Percentiles rank a stretch among this genome's conserved stretches.
phyloP scores from a whole-genome alignment of 2,329 filamentous ascomycete genomes.

The Penicillium sp. region DNA sequence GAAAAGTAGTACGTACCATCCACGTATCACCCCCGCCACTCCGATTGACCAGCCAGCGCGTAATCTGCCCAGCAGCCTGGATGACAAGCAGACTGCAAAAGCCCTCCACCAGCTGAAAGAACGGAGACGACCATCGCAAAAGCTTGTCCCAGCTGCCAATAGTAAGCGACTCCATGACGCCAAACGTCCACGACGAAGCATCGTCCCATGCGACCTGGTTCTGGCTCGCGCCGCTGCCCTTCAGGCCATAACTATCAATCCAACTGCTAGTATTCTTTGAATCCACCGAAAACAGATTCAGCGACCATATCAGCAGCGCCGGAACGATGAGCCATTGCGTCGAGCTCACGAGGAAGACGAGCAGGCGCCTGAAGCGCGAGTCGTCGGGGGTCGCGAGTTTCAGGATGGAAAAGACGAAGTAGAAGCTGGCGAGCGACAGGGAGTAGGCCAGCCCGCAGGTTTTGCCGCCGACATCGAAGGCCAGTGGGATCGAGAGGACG shows the following conservation, averaged over 20 bases:
- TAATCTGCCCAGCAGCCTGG: constrained; percentile 89
- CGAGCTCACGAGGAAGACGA: constrained; percentile 66
- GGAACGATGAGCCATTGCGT: constrained; percentile 87
- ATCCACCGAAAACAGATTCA: constrained; percentile 93
- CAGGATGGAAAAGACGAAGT: constrained; percentile 78
- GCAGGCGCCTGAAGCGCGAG: constrained; percentile 68
- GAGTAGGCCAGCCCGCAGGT: constrained; percentile 94
- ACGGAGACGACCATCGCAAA: constrained; percentile 82
- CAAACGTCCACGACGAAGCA: constrained; percentile 82
- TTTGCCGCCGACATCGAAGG: constrained; percentile 95
- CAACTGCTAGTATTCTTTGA: constrained; percentile 62
- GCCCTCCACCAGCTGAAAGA: constrained; percentile 91
- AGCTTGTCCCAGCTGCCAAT: constrained; percentile 86
- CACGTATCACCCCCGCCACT: constrained; percentile 86
- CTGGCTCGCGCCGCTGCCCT: background rate
- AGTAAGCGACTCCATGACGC: constrained; percentile 72
- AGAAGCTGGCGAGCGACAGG: constrained; percentile 81
- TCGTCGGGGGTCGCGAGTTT: constrained; percentile 75
- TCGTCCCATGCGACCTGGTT: constrained; percentile 37
- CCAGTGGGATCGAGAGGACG: constrained; percentile 91
- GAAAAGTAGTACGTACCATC: constrained; percentile 64
- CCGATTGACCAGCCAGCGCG: constrained; percentile 88
- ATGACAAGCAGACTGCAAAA: constrained; percentile 97
- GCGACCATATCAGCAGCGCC: constrained; percentile 83
- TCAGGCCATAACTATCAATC: constrained; percentile 64